Evolutionary conservation across 306 rosid species (phyloP).

Genomic region (Begonia loranthoides): DNA sequence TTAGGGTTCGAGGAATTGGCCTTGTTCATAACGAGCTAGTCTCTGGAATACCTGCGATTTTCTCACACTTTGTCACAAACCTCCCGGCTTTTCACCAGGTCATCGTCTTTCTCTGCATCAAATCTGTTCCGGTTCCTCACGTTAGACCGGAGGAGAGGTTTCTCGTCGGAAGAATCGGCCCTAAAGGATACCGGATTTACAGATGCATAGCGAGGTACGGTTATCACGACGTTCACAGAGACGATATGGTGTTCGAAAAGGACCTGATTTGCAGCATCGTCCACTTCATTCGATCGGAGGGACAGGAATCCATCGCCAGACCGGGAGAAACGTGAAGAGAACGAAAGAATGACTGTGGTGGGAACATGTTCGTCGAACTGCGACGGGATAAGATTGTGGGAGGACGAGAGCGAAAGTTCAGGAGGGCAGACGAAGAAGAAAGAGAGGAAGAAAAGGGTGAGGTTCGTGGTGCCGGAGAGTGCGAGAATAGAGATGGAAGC

Average conservation of each 20-base stretch:
- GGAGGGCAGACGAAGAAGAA: conserved; percentile 5
- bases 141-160: conserved; percentile 83
- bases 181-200: conserved; percentile 75
- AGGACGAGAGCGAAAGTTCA: conserved; percentile 24
- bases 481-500: conserved; percentile 45
- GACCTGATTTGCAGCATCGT: conserved; percentile 88
- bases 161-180: conserved; percentile 95
- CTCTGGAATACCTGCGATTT: conserved; percentile 85
- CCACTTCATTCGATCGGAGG: conserved; percentile 61
- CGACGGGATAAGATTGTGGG: conserved; percentile 59
- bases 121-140: conserved; percentile 94
- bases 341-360: too few species aligned
- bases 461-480: conserved; percentile 63
- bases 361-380: too few species aligned
- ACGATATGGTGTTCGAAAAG: conserved; percentile 72
- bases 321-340: background rate
- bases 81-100: conserved; percentile 98
- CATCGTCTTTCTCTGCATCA: conserved; percentile 84
- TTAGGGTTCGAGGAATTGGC: conserved; percentile 85
- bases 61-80: conserved; percentile 95
- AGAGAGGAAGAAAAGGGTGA: conserved; percentile 46
- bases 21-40: conserved; percentile 93
- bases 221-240: conserved; percentile 76
- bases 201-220: conserved; percentile 96
- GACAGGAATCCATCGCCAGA: too few species aligned